A percentile compares a stretch with the other conserved stretches of the same genome.
These are phyloP conservation scores for Suillus cothurnatus DNA, from an alignment of 768 basidiomycete genomes.

Conservation along the genomic window DNA sequence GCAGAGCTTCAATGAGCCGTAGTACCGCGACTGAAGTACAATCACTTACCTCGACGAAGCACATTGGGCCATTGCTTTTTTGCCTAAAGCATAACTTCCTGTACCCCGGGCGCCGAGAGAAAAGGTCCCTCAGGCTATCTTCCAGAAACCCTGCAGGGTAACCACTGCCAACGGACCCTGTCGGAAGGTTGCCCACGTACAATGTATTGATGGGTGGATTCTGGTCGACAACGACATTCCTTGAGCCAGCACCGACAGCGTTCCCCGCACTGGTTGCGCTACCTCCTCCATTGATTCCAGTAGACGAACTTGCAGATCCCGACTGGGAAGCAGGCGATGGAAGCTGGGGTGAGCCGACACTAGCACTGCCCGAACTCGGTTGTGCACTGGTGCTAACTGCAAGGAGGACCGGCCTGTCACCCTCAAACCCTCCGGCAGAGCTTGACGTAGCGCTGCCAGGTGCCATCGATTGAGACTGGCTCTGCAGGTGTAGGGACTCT, in stretches of 20 bases:
- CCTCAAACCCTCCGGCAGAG: constrained; percentile 46
- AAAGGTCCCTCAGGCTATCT: constrained; percentile 82
- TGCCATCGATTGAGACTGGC: constrained; percentile 35
- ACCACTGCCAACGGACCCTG: constrained; percentile 68
- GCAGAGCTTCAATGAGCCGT: background rate
- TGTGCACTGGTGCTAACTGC: constrained; percentile 52
- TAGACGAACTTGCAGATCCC: constrained; percentile 47
- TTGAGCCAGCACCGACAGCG: constrained; percentile 29
- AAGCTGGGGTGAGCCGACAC: constrained; percentile 69
- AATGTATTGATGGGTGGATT: constrained; percentile 98
- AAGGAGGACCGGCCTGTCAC: constrained; percentile 26
- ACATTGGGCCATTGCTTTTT: constrained; percentile 98
- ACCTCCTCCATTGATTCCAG: constrained; percentile 21
- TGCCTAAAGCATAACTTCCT: constrained; percentile 93
- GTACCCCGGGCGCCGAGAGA: constrained; percentile 79
- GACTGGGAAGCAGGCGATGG: constrained; percentile 75
- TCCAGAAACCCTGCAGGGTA: constrained; percentile 83
- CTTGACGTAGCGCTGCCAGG: constrained; percentile 44
- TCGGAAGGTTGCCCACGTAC: constrained; percentile 98
- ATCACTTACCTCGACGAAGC: constrained; percentile 87
- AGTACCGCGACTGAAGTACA: background rate
- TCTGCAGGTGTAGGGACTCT: constrained; percentile 23
- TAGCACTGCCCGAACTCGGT: constrained; percentile 37
- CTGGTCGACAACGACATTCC: constrained; percentile 67
- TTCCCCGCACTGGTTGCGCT: constrained; percentile 34